Conservation (phyloP, 495 filamentous ascomycete genomes). For the Zalerion maritima region DNA sequence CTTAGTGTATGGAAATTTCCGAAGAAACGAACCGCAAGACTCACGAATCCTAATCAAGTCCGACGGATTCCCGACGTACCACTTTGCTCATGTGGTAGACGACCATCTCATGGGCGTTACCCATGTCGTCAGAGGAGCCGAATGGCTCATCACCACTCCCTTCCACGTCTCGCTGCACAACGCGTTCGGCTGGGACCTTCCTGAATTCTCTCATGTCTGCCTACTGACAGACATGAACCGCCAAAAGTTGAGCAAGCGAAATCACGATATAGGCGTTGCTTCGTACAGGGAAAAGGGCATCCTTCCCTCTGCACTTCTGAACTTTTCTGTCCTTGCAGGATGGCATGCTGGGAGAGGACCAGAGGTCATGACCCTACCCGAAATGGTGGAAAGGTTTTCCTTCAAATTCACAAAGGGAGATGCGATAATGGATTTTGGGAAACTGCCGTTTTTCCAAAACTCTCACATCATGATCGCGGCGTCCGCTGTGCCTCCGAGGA, state of each 20-base stretch:
- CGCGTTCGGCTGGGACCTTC: conserved; percentile 78
- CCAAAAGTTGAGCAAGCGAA: conserved; percentile 85
- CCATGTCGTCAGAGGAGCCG: conserved; percentile 78
- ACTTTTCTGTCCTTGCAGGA: conserved; percentile 74
- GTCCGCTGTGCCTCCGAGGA: too few relatives aligned
- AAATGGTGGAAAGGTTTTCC: conserved; percentile 62
- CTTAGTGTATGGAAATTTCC: conserved; percentile 57
- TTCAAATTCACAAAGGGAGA: conserved; percentile 81
- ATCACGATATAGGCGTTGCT: conserved; percentile 52
- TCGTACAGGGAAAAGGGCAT: conserved; percentile 53
- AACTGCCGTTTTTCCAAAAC: conserved; percentile 68
- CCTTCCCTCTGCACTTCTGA: conserved; percentile 59
- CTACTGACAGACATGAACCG: conserved; percentile 59
- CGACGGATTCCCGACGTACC: conserved; percentile 87
- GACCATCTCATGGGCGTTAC: conserved; percentile 91
- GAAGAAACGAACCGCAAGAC: conserved; percentile 23
- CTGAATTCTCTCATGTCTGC: conserved; percentile 76
- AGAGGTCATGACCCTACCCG: conserved; percentile 55
- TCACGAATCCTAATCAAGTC: conserved; percentile 72
- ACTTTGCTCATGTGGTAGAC: conserved; percentile 93
- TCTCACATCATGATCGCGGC: conserved; percentile 39
- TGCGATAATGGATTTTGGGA: conserved; percentile 66
- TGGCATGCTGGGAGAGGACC: conserved; percentile 55
- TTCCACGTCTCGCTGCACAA: conserved; percentile 77
- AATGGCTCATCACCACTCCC: conserved; percentile 92